These are phyloP conservation scores for Aspergillus intermedius DNA, from an alignment of 2,329 filamentous ascomycete species.

Conservation along the genomic window DNA sequence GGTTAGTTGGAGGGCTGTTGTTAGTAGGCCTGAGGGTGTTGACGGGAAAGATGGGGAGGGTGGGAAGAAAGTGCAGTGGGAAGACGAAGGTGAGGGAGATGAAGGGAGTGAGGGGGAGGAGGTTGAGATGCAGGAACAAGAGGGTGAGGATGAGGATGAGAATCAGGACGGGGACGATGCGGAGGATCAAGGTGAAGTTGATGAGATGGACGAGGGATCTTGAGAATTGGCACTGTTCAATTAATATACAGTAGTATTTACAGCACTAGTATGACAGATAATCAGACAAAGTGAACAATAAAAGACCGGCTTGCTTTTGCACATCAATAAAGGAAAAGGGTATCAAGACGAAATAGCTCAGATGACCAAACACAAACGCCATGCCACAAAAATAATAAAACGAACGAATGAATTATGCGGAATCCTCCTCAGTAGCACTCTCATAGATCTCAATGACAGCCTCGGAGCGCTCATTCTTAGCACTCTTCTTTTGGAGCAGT, in stretches of 20 bases:
- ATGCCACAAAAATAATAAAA: neutral
- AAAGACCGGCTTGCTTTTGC: too few species aligned
- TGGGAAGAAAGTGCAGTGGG: slow-evolving; percentile 13
- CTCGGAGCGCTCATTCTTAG: slow-evolving; percentile 47
- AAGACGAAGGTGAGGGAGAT: slow-evolving; percentile 15
- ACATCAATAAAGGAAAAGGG: neutral
- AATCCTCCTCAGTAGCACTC: slow-evolving; percentile 53
- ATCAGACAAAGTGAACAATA: neutral
- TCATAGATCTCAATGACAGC: slow-evolving; percentile 62
- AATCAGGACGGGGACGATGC: slow-evolving; percentile 8
- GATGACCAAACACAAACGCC: neutral
- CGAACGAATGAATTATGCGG: neutral
- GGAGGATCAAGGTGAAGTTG: slow-evolving; percentile 10
- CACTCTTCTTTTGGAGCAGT: slow-evolving; percentile 32
- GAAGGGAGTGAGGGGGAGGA: slow-evolving; percentile 27
- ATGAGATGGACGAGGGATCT: slow-evolving; percentile 6
- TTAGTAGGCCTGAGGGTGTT: slow-evolving; percentile 1
- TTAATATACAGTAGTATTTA: neutral
- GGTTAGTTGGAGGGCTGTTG: slow-evolving; percentile 21
- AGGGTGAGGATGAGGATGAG: slow-evolving; percentile 12
- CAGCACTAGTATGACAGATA: neutral
- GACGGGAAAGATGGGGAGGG: slow-evolving; percentile 2
- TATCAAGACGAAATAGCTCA: neutral
- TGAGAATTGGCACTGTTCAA: slow-evolving; percentile 1
- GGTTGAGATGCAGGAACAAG: slow-evolving; percentile 23